Evolutionary conservation across 768 basidiomycete genomes (phyloP).

Genomic region (Russula compacta): DNA sequence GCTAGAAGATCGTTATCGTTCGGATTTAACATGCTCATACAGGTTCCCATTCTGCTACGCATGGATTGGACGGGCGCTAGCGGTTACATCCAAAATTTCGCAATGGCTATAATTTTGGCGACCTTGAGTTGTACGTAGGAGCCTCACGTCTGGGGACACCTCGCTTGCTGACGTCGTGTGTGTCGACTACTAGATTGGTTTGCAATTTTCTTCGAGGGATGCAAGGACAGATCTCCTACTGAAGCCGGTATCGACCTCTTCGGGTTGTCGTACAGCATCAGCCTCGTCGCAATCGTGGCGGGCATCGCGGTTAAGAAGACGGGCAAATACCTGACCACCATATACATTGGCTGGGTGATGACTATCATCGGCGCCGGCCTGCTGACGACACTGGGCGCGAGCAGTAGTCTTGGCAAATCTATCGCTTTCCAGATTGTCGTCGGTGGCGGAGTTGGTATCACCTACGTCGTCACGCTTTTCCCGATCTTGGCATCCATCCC

Average conservation of each 20-base stretch:
- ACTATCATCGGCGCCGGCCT: conserved; percentile 30
- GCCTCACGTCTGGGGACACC: neutral
- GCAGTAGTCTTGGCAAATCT: conserved; percentile 15
- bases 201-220: conserved; percentile 33
- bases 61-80: conserved; percentile 27
- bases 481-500: conserved; percentile 31
- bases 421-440: conserved; percentile 23
- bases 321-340: conserved; percentile 32
- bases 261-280: conserved; percentile 30
- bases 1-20: neutral
- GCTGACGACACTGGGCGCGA: conserved; percentile 25
- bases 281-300: conserved; percentile 31
- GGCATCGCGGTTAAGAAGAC: conserved; percentile 31
- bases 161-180: neutral
- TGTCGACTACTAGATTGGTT: conserved; percentile 29
- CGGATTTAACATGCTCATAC: neutral
- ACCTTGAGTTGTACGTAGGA: conserved; percentile 13
- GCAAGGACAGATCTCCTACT: conserved; percentile 30
- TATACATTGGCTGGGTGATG: conserved; percentile 31
- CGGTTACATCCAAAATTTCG: conserved; percentile 30
- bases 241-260: conserved; percentile 31
- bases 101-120: conserved; percentile 21
- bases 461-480: conserved; percentile 27
- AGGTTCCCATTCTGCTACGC: conserved; percentile 30
- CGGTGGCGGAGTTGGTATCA: conserved; percentile 28